Evolutionary conservation across 192 early-diverging fungal genomes (phyloP), one percentile per base, ranked within the genome.

Genomic region (Backusella sp.): DNA sequence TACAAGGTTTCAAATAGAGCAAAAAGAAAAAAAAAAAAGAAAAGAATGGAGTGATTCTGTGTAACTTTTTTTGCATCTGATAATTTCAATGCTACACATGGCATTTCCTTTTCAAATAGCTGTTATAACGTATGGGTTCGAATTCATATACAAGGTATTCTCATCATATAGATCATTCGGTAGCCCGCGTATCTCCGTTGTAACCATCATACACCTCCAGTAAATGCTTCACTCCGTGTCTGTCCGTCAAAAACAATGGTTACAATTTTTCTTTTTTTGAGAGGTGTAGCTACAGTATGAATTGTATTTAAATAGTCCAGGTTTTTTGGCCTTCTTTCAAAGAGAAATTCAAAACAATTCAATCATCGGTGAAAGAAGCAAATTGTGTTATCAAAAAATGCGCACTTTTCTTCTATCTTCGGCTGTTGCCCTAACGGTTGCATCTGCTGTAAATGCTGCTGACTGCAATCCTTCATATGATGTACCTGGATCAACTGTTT

Each of bases 391-490:
- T 8, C n/a, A 28, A 37, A 44, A n/a, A 39, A 70, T 70, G 68
- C 39, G 39, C 67, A 21, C 34, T 39, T 19, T 21, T 21, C 8
- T 39, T 11, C 21, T 36, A 23, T 26, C 14, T 39, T 11, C 28
- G 11, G 23, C 26, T 46, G 26, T 12, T 30, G 11, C 36, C 28
- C 39, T 26, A 21, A 44, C 41, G 11, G 23, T 19, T 32, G 69
- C 37, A 28, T 23, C 39, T 36, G 4, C 39, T 42, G 68, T 28
- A 4, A 28, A 14, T 46, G 42, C 69, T 26, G 4, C 42, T 70
- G 42, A 46, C 69, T 70, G 69, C 15, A 70, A 70, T 12, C 69
- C 69, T 46, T 30, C 39, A 17, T 70, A 70, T 30, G 28, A 70
- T 49, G 69, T 70, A 14, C n/a, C 69, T 49, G 21, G n/a, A 14